These are phyloP conservation scores for Guyanaporus albipodus DNA, from an alignment of 768 basidiomycete genomes.

Conservation along the genomic window DNA sequence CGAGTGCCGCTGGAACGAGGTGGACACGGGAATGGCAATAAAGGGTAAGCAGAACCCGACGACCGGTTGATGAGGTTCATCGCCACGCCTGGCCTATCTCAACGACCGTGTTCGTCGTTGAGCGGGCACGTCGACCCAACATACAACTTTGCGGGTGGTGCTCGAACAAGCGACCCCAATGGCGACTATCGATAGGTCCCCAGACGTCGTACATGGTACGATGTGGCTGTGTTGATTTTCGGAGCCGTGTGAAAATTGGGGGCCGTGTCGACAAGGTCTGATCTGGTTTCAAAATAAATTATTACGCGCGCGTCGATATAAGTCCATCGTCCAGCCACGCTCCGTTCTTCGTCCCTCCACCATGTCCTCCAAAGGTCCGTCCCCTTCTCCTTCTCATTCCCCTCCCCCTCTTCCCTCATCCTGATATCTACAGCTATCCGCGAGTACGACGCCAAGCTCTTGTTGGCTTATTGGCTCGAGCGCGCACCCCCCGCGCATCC, in stretches of 20 bases:
- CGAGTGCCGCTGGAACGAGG: slow-evolving; percentile 16
- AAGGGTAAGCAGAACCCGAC: neutral
- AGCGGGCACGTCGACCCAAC: no score
- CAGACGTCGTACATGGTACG: neutral
- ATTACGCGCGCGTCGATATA: slow-evolving; percentile 16
- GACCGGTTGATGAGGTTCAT: neutral
- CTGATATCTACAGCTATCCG: slow-evolving; percentile 63
- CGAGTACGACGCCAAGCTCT: slow-evolving; percentile 98
- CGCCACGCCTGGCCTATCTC: neutral
- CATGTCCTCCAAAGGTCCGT: slow-evolving; percentile 34
- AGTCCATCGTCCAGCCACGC: slow-evolving; percentile 3
- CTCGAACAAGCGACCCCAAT: no score
- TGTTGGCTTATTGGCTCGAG: slow-evolving; percentile 96
- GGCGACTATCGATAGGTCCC: no score
- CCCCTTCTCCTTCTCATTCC: neutral
- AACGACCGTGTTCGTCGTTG: no score
- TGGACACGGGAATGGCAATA: neutral
- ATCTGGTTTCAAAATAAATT: slow-evolving; percentile 20
- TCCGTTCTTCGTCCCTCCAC: slow-evolving; percentile 13
- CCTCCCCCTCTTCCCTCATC: slow-evolving; percentile 2
- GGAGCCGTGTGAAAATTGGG: slow-evolving; percentile 31
- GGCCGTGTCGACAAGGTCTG: slow-evolving; percentile 21
- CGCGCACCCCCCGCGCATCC: slow-evolving; percentile 78
- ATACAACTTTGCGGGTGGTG: no score
- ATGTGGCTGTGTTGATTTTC: slow-evolving; percentile 30